Conservation (phyloP, 2,329 filamentous ascomycete genomes). For the Penicillium capsulatum region DNA sequence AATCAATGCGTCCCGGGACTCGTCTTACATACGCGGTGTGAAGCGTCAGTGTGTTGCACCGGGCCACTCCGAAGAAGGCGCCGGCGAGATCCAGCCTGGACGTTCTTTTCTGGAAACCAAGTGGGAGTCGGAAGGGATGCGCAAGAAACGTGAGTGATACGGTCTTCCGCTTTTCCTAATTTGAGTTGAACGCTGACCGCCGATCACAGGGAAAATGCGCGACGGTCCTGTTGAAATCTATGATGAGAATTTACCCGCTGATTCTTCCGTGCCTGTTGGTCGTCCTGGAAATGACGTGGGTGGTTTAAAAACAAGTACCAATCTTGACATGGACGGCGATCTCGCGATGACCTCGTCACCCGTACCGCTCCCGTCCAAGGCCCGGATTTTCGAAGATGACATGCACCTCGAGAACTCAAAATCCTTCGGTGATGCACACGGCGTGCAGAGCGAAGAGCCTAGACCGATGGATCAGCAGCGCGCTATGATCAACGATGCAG, state of each 20-base stretch:
- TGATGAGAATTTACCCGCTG: slow-evolving; percentile 9
- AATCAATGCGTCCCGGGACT: slow-evolving; percentile 32
- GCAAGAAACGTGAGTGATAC: slow-evolving; percentile 30
- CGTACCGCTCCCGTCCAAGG: slow-evolving; percentile 4
- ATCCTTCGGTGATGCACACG: slow-evolving; percentile 7
- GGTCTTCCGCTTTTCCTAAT: background rate
- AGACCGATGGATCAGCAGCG: slow-evolving; percentile 5
- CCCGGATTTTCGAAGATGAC: slow-evolving; percentile 13
- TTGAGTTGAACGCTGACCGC: slow-evolving; percentile 8
- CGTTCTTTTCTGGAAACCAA: slow-evolving; percentile 41
- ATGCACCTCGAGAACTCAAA: background rate
- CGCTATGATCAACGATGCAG: slow-evolving; percentile 2
- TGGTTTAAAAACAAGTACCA: background rate
- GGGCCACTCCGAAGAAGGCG: slow-evolving; percentile 6
- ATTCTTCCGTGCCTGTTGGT: background rate
- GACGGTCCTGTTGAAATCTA: slow-evolving; percentile 19
- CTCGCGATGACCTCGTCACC: slow-evolving; percentile 10
- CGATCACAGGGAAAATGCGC: slow-evolving; percentile 18
- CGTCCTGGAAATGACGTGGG: background rate
- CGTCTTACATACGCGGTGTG: slow-evolving; percentile 30
- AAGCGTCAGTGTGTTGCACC: slow-evolving; percentile 34
- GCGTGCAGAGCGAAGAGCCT: slow-evolving; percentile 12
- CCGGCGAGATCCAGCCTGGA: slow-evolving; percentile 18
- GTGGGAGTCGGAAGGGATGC: slow-evolving; percentile 35
- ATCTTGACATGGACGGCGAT: slow-evolving; percentile 5